phyloP scores from a whole-genome alignment of 2,329 filamentous ascomycete genomes.

The Cytospora chrysosperma region DNA sequence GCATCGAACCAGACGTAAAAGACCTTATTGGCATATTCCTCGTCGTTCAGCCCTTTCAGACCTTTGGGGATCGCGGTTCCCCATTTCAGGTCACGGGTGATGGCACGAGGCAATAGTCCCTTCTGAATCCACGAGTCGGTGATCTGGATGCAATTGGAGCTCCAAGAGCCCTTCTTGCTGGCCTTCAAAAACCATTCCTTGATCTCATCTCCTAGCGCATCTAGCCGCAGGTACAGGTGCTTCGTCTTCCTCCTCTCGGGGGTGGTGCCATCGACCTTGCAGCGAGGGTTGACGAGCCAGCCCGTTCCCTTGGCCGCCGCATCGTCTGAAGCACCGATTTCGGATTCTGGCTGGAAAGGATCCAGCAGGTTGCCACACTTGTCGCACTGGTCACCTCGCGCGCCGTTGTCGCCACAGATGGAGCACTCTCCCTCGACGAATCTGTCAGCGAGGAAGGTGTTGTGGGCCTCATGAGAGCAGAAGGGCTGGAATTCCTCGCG shows the following conservation, averaged over 20 bases:
- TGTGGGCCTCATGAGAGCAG: conserved; percentile 67
- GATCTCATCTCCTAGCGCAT: conserved; percentile 76
- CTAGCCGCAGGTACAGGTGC: conserved; percentile 85
- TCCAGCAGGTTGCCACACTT: conserved; percentile 72
- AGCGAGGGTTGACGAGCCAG: conserved; percentile 66
- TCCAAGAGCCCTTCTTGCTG: conserved; percentile 74
- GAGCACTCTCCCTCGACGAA: conserved; percentile 80
- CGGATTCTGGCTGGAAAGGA: conserved; percentile 57
- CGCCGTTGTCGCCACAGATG: conserved; percentile 69
- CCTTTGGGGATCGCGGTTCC: conserved; percentile 61
- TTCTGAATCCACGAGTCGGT: conserved; percentile 80
- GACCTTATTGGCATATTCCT: conserved; percentile 63
- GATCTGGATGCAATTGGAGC: conserved; percentile 70
- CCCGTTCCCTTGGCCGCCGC: conserved; percentile 45
- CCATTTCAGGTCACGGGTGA: conserved; percentile 92
- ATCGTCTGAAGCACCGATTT: conserved; percentile 33
- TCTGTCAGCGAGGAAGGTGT: conserved; percentile 78
- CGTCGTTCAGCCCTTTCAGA: conserved; percentile 49
- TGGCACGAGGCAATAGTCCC: conserved; percentile 81
- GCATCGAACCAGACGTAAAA: conserved; percentile 75
- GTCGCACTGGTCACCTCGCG: conserved; percentile 58
- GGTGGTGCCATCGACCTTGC: conserved; percentile 84
- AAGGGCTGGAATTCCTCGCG: conserved; percentile 85
- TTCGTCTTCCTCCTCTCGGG: conserved; percentile 81
- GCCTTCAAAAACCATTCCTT: conserved; percentile 75